A percentile compares a stretch with the other conserved stretches of the same genome.
Evolutionary conservation across 192 early-diverging fungal genomes (phyloP).

Genomic region (Martensiomyces pterosporus): DNA sequence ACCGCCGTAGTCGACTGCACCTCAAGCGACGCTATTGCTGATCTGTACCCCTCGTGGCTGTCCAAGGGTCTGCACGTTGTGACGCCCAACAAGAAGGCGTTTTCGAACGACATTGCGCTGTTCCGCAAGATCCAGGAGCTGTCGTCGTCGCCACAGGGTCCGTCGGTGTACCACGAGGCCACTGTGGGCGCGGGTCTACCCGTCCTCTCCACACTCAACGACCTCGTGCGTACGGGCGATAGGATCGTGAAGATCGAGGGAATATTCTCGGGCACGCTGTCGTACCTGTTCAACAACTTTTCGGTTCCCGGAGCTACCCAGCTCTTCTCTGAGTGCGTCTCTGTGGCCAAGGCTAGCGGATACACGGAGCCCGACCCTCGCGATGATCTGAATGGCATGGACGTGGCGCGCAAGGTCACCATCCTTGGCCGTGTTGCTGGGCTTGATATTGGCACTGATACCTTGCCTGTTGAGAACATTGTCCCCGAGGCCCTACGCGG

Average conservation of each 20-base stretch:
- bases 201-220: constrained; percentile 84
- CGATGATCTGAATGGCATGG: constrained; percentile 98
- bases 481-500: constrained; percentile 81
- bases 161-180: constrained; percentile 84
- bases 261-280: constrained; percentile 95
- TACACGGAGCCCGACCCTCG: constrained; percentile 99
- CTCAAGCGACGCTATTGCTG: constrained; percentile 72
- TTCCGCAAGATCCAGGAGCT: constrained; percentile 71
- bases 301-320: constrained; percentile 61
- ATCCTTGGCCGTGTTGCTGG: constrained; percentile 90
- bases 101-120: constrained; percentile 67
- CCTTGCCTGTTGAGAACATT: constrained; percentile 91
- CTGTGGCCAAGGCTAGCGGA: constrained; percentile 84
- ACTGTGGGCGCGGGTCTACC: constrained; percentile 98
- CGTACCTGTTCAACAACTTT: constrained; percentile 98
- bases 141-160: constrained; percentile 45
- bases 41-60: constrained; percentile 81
- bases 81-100: constrained; percentile 98
- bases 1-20: constrained; percentile 89
- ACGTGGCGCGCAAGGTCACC: constrained; percentile 94
- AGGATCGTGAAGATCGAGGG: constrained; percentile 91
- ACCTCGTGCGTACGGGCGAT: constrained; percentile 89
- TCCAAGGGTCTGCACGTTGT: constrained; percentile 76
- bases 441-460: constrained; percentile 66
- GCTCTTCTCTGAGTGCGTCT: constrained; percentile 85